These are phyloP conservation scores for Monilinia vaccinii-corymbosi DNA, from an alignment of 2,329 filamentous ascomycete species.

Conservation along the genomic window DNA sequence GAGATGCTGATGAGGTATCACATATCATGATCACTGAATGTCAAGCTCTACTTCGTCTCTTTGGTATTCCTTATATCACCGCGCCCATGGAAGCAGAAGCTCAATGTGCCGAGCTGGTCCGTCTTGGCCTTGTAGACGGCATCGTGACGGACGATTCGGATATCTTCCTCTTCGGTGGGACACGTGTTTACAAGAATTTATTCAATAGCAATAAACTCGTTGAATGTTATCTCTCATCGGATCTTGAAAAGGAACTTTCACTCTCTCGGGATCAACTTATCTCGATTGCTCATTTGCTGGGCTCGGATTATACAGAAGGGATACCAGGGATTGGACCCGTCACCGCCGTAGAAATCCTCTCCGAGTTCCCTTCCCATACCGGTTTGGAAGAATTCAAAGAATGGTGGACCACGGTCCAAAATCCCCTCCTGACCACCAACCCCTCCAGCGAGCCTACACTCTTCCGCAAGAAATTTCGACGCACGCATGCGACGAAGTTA, in stretches of 20 bases:
- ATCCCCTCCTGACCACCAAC: slow-evolving; percentile 41
- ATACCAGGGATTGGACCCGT: slow-evolving; percentile 87
- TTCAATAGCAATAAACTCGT: slow-evolving; percentile 98
- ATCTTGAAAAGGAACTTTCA: slow-evolving; percentile 83
- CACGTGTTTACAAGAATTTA: slow-evolving; percentile 98
- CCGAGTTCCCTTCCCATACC: slow-evolving; percentile 60
- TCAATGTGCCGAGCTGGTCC: slow-evolving; percentile 87
- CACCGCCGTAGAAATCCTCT: slow-evolving; percentile 86
- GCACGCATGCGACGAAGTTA: slow-evolving; percentile 68
- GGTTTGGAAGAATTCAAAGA: slow-evolving; percentile 66
- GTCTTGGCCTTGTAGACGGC: slow-evolving; percentile 81
- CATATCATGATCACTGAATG: slow-evolving; percentile 95
- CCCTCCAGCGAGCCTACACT: slow-evolving; percentile 50
- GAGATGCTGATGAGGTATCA: slow-evolving; percentile 94
- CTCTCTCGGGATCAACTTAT: slow-evolving; percentile 83
- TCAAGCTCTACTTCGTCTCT: slow-evolving; percentile 79
- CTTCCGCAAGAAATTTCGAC: slow-evolving; percentile 82
- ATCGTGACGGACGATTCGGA: slow-evolving; percentile 98
- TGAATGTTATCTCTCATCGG: slow-evolving; percentile 79
- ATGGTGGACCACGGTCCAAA: slow-evolving; percentile 81
- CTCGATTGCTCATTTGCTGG: slow-evolving; percentile 79
- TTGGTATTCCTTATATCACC: slow-evolving; percentile 92
- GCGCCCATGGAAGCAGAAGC: slow-evolving; percentile 99
- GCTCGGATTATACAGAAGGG: slow-evolving; percentile 91
- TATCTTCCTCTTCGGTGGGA: slow-evolving; percentile 93